Conservation (phyloP, 192 early-diverging fungal genomes). For the Coemansia furcata region DNA sequence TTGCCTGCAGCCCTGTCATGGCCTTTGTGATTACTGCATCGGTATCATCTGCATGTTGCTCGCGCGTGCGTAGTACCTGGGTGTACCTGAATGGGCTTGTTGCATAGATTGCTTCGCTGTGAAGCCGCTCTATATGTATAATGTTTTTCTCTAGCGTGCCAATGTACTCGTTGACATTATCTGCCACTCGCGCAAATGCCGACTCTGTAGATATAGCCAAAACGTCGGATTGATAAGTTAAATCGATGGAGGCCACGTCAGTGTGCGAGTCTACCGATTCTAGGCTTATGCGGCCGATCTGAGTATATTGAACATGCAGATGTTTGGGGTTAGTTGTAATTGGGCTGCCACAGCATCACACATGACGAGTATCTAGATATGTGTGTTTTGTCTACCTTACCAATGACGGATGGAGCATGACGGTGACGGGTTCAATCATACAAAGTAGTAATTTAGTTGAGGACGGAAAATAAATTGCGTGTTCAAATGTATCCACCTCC, state of each 20-base stretch:
- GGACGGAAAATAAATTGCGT: not conserved
- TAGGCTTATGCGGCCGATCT: constrained; percentile 6
- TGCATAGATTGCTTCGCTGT: constrained; percentile 29
- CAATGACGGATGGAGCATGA: not conserved
- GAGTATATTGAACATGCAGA: not conserved
- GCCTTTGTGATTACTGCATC: constrained; percentile 7
- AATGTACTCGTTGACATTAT: constrained; percentile 16
- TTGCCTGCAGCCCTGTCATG: constrained; percentile 7
- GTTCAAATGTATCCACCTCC: not conserved
- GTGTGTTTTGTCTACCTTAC: not conserved
- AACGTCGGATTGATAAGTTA: constrained; percentile 7
- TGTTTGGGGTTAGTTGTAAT: not conserved
- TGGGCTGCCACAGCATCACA: not conserved
- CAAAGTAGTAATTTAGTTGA: not conserved
- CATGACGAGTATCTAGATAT: not conserved
- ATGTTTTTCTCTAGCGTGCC: constrained; percentile 15
- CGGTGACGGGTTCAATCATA: not conserved
- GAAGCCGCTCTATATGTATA: constrained; percentile 20
- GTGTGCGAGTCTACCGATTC: constrained; percentile 1
- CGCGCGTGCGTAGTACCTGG: constrained; percentile 13
- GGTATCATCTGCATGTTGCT: constrained; percentile 15
- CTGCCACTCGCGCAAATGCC: constrained; percentile 15
- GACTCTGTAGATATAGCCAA: constrained; percentile 9
- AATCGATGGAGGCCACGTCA: not conserved
- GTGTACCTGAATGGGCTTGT: constrained; percentile 21